phyloP scores from a whole-genome alignment of 2,329 filamentous ascomycete species.

The Rosellinia necatrix region DNA sequence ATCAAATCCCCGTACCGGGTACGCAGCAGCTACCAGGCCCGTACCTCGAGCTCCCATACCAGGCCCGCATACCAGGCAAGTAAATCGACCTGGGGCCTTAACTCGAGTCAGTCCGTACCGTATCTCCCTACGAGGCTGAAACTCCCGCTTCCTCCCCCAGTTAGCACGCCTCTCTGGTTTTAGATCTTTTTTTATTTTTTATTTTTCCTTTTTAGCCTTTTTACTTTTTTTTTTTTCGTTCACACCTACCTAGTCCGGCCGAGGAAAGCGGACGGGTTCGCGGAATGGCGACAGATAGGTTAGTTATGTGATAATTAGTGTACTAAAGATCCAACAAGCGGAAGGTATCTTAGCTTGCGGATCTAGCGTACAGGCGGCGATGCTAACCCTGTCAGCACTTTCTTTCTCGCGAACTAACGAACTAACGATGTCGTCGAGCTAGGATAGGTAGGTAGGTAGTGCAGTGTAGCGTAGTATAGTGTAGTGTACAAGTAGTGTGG shows the following conservation, averaged over 20 bases:
- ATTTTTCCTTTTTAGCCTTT: too few relatives aligned
- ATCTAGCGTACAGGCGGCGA: conserved; percentile 1
- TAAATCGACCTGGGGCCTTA: too few relatives aligned
- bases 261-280: not conserved
- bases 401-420: too few relatives aligned
- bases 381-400: conserved; percentile 12
- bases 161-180: not conserved
- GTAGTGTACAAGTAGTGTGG: too few relatives aligned
- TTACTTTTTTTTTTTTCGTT: not conserved
- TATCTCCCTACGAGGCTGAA: too few relatives aligned
- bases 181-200: not conserved
- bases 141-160: too few relatives aligned
- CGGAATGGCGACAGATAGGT: not conserved
- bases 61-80: too few relatives aligned
- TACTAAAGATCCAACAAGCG: conserved; percentile 9
- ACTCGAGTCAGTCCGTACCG: too few relatives aligned
- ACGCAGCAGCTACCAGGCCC: conserved; percentile 18
- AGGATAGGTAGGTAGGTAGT: too few relatives aligned
- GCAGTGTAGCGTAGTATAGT: too few relatives aligned
- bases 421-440: too few relatives aligned
- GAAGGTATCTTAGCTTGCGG: not conserved
- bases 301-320: not conserved
- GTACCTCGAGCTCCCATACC: too few relatives aligned
- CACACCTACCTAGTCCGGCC: not conserved
- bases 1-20: conserved; percentile 7